Base-by-base conservation (phyloP, 148 eudicot genomes). In the Limonium bicolor region DNA sequence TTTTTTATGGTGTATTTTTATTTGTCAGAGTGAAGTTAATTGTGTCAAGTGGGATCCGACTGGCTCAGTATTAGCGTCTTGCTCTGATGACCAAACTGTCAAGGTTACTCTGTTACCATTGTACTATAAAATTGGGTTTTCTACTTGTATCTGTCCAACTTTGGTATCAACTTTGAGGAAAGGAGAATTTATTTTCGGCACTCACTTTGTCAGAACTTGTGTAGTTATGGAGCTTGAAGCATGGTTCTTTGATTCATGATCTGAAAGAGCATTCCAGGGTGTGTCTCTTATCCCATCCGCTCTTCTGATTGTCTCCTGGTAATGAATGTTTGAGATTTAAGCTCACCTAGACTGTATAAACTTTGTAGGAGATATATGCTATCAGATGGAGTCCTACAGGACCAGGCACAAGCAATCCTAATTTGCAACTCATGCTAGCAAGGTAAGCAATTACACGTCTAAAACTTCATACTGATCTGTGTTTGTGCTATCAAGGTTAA, bases 301-400 rank as follows among this genome's bases (percentile, higher is more conserved):
- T 25, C 33, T 47, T 18, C 13, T 29, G 23, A 32, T 27, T 17
- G 11, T 30, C 17, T 23, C 29, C n/a, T 7, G 6, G 32, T 2
- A 9, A 7, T 18, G 14, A 13, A 24, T 50, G 20, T 16, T 14
- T 17, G 7, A 30, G n/a, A 36, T 16, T 21, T 34, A 31, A 34
- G n/a, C n/a, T n/a, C n/a, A n/a, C n/a, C n/a, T 21, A 6, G 15
- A 26, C 1, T 20, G 30, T 14, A 14, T 20, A 27, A 22, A 13
- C 39, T 27, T 24, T 65, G 31, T 42, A 76, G 83, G 83, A 76
- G 49, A 76, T 76, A 27, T 76, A 76, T 57, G 72, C 83, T 26
- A 70, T 76, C 51, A 55, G 63, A 60, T 76, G 83, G 83, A 76
- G 83, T 60, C 78, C 83, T 20, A 68, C 78, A 32, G 82, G 82